Conservation (phyloP, 2,329 filamentous ascomycete species). For the Hymenoscyphus infarciens region DNA sequence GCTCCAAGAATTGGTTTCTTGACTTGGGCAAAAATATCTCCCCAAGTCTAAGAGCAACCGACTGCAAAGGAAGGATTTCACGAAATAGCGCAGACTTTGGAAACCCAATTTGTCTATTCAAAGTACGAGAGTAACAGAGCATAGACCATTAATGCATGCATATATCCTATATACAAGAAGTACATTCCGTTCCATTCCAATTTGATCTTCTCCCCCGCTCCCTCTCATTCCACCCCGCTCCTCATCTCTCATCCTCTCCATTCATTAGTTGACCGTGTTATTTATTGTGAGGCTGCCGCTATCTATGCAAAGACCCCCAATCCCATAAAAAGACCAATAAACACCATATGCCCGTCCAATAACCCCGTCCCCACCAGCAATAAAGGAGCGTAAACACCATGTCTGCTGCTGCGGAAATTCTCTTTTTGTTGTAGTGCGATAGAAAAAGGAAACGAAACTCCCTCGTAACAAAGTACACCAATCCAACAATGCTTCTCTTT, state of each 20-base stretch:
- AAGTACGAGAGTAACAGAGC: background rate
- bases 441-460: background rate
- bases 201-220: background rate
- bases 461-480: conserved; percentile 13
- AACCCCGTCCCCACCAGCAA: conserved; percentile 3
- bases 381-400: conserved; percentile 20
- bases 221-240: conserved; percentile 8
- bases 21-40: no score
- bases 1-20: no score
- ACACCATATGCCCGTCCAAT: conserved; percentile 21
- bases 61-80: no score
- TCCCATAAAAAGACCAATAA: conserved; percentile 1
- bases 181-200: background rate
- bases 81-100: no score
- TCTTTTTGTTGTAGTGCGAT: no score
- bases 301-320: conserved; percentile 23
- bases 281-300: conserved; percentile 11
- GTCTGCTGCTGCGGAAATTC: no score
- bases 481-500: conserved; percentile 4
- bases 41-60: no score
- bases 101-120: no score
- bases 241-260: conserved; percentile 5
- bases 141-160: conserved; percentile 1
- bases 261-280: background rate
- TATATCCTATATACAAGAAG: conserved; percentile 6